Evolutionary conservation across 768 basidiomycete species (phyloP).

Genomic region (Kwoniella heveanensis): DNA sequence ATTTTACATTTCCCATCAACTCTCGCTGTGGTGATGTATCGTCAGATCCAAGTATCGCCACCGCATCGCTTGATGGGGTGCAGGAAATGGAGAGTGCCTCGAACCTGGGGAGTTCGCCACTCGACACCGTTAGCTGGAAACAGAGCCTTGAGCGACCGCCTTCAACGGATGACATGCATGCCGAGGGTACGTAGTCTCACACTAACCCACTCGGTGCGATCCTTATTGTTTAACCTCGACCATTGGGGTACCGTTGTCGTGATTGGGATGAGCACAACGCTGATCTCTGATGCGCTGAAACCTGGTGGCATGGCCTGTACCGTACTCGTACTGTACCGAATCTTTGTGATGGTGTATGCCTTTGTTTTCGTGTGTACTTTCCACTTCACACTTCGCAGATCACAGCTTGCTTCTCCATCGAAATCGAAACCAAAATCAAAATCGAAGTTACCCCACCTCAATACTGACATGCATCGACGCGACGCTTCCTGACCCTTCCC

Average conservation of each 20-base stretch:
- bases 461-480: neutral
- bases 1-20: neutral
- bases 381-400: neutral
- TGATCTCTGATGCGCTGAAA: neutral
- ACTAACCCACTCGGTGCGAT: neutral
- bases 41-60: neutral
- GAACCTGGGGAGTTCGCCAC: neutral
- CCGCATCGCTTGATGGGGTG: neutral
- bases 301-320: neutral
- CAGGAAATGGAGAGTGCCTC: neutral
- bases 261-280: neutral
- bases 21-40: neutral
- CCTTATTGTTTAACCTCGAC: no score
- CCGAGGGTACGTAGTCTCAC: neutral
- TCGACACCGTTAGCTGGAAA: neutral
- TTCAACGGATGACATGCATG: neutral
- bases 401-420: conserved; percentile 9
- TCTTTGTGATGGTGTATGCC: neutral
- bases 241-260: neutral
- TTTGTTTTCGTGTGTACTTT: neutral
- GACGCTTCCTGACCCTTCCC: neutral
- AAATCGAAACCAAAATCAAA: no score
- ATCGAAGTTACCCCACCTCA: neutral
- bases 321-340: neutral
- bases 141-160: no score